Evolutionary conservation across 495 filamentous ascomycete species (phyloP), one percentile per base, ranked within the genome.

Genomic region (Tuber melanosporum): DNA sequence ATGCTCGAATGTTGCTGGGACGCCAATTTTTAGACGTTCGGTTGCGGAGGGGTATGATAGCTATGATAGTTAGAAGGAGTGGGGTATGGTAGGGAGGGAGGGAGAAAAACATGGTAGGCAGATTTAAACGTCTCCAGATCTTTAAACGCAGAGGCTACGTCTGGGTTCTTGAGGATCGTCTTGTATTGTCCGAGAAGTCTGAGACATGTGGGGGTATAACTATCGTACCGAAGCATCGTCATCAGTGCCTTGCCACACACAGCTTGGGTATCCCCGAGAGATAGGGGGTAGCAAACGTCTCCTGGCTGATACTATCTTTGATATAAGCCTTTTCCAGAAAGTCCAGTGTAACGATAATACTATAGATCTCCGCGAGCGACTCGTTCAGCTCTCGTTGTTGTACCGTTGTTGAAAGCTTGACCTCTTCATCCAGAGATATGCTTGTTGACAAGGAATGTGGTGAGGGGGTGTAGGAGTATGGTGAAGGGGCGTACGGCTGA

Each of bases 261-360:
- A 32, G 47, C 47, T 19, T 42, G 17, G 14, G 47, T 42, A 26
- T 42, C 1, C 32, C 22, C 45, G 22, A 15, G 14, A 39, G 71
- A 14, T 72, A 72, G 57, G 41, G 45, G 52, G 49, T 36, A 74
- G 77, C 79, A 69, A 82, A 81, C 82, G 97, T 94, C 75, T 87
- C 86, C 83, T 98, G 94, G 10, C 91, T 89, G 69, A 99, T 93
- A 26, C 93, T 94, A 87, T 99, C 95, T 85, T 96, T 95, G 70
- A 98, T 91, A 86, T 95, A 98, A 20, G 95, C 96, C 84, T 96
- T 97, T 82, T 99, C 95, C 10, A 99, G 87, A 73, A 94, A 94
- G 82, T 99, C 95, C 36, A 99, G 86, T 0, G 95, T 98, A 75
- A 97, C 89, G 39, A 98, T 95, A 76, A 99, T 97, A 86, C 94